Conservation (phyloP, 139 green algal species). For the Mychonastes homosphaera region DNA sequence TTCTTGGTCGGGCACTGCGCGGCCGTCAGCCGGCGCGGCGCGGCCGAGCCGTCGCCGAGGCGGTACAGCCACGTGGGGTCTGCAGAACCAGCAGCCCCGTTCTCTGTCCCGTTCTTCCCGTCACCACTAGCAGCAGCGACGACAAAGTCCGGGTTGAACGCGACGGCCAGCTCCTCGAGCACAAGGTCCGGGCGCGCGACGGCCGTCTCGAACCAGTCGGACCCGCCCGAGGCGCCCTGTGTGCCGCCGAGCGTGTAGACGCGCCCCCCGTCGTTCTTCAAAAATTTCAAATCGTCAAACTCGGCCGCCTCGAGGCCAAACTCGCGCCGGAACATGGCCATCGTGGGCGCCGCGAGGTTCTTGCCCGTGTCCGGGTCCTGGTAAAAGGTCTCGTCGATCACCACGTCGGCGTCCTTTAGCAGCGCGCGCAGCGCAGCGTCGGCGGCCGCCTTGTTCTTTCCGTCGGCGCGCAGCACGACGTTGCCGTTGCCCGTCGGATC, state of each 20-base stretch:
- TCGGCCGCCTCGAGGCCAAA: slow-evolving; percentile 10
- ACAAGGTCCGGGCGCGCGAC: slow-evolving; percentile 50
- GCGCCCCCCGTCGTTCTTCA: not conserved
- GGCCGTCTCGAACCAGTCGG: slow-evolving; percentile 63
- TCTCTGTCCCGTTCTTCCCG: too few relatives aligned
- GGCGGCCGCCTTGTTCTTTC: not conserved
- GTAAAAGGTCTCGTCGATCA: slow-evolving; percentile 57
- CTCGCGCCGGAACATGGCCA: slow-evolving; percentile 12
- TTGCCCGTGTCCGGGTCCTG: not conserved
- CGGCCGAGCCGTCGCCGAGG: too few relatives aligned
- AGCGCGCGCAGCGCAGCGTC: slow-evolving; percentile 10
- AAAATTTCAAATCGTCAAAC: slow-evolving; percentile 21
- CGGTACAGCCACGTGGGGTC: too few relatives aligned
- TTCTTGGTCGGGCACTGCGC: too few relatives aligned
- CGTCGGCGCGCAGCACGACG: not conserved
- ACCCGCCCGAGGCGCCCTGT: not conserved
- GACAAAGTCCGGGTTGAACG: too few relatives aligned
- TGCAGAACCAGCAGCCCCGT: too few relatives aligned
- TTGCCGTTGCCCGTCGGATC: too few relatives aligned
- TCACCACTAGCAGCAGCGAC: too few relatives aligned
- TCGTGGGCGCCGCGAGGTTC: not conserved
- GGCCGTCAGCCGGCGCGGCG: too few relatives aligned
- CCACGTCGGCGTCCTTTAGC: slow-evolving; percentile 36
- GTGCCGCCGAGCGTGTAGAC: slow-evolving; percentile 12
- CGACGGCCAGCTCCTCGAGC: too few relatives aligned